phyloP scores from a whole-genome alignment of 2,329 filamentous ascomycete species.

The Exophiala sideris region DNA sequence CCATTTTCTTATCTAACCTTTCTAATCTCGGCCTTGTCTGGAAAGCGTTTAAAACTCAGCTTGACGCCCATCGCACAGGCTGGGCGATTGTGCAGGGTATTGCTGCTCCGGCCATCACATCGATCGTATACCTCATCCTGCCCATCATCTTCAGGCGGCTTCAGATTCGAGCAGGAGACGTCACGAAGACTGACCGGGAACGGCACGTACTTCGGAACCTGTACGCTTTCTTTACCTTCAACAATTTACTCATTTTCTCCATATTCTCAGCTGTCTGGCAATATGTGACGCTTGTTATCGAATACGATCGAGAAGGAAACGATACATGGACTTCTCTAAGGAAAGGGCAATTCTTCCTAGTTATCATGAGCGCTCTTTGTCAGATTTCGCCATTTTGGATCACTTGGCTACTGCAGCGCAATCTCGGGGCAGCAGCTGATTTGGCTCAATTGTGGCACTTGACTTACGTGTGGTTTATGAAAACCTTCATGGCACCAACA shows the following conservation, averaged over 20 bases:
- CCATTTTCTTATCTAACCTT: conserved; percentile 87
- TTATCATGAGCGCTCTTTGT: conserved; percentile 72
- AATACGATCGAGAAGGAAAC: conserved; percentile 53
- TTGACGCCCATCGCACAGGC: conserved; percentile 60
- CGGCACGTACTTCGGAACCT: conserved; percentile 86
- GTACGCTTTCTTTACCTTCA: conserved; percentile 95
- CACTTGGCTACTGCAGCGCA: conserved; percentile 86
- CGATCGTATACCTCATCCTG: conserved; percentile 78
- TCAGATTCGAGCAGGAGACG: conserved; percentile 77
- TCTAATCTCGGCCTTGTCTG: conserved; percentile 76
- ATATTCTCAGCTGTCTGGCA: conserved; percentile 80
- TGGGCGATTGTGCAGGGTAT: conserved; percentile 95
- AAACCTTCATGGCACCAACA: conserved; percentile 81
- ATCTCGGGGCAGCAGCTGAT: conserved; percentile 89
- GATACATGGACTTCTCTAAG: conserved; percentile 68
- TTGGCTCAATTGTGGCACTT: conserved; percentile 84
- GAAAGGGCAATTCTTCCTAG: conserved; percentile 59
- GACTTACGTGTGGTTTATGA: conserved; percentile 76
- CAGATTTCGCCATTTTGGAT: conserved; percentile 88
- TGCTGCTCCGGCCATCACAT: conserved; percentile 79
- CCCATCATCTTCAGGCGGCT: conserved; percentile 89
- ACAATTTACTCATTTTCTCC: conserved; percentile 92
- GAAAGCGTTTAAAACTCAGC: conserved; percentile 65
- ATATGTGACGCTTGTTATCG: conserved; percentile 65
- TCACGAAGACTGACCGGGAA: conserved; percentile 88